Evolutionary conservation across 345 rosid species (phyloP).

Genomic region (Ricinus communis): DNA sequence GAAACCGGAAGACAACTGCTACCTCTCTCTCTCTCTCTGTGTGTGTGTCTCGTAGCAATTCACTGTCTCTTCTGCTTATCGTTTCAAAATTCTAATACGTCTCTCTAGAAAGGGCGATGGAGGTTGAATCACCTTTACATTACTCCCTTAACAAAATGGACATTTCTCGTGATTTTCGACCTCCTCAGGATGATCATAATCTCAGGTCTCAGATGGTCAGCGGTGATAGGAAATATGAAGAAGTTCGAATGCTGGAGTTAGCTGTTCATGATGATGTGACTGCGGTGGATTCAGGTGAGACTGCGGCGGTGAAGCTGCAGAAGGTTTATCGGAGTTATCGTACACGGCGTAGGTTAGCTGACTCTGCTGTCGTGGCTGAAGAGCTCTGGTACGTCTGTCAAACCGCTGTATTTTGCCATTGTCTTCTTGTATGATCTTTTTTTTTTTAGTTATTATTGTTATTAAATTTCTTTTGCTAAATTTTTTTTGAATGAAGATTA

Average conservation of each 20-base stretch:
- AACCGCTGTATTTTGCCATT: not conserved
- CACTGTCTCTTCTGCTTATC: not conserved
- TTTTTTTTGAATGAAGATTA: too few species aligned
- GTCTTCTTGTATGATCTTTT: not conserved
- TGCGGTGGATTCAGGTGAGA: not conserved
- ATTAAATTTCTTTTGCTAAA: too few species aligned
- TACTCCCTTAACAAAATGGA: slow-evolving; percentile 16
- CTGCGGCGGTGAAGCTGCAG: slow-evolving; percentile 65
- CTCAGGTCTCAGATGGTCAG: too few species aligned
- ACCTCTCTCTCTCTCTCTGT: not conserved
- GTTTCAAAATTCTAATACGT: not conserved
- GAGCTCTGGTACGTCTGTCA: slow-evolving; percentile 64
- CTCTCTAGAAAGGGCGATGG: slow-evolving; percentile 29
- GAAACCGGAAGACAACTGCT: not conserved
- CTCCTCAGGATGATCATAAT: not conserved
- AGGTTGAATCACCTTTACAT: slow-evolving; percentile 45
- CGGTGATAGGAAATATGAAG: not conserved
- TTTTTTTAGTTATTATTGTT: not conserved
- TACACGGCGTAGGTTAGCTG: slow-evolving; percentile 85
- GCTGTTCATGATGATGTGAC: not conserved
- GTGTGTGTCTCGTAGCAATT: too few species aligned
- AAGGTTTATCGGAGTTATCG: slow-evolving; percentile 88
- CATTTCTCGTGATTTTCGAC: slow-evolving; percentile 24
- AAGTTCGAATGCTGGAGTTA: slow-evolving; percentile 4
- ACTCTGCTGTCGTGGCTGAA: slow-evolving; percentile 86